Conservation (phyloP, 768 basidiomycete genomes). For the Peribolospora baueri region DNA sequence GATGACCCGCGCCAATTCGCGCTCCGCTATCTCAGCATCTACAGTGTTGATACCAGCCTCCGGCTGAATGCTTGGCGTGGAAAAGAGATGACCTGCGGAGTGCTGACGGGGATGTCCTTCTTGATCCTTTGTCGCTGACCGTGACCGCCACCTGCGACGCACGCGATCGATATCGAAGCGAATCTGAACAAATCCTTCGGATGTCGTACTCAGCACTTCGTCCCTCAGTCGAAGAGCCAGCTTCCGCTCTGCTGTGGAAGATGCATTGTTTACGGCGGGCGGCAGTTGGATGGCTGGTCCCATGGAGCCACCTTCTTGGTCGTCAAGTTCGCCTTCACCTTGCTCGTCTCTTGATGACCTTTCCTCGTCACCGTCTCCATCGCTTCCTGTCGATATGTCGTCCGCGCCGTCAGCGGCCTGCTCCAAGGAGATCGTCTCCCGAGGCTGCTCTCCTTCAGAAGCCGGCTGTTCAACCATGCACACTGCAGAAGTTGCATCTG, state of each 20-base stretch:
- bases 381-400: too few relatives aligned
- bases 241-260: too few relatives aligned
- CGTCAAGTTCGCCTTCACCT: not conserved
- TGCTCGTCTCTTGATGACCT: slow-evolving; percentile 8
- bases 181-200: not conserved
- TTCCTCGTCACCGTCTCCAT: not conserved
- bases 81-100: not conserved
- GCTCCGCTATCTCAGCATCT: slow-evolving; percentile 32
- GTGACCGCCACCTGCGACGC: not conserved
- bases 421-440: too few relatives aligned
- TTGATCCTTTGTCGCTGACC: not conserved
- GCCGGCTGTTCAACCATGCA: too few relatives aligned
- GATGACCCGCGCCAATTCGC: slow-evolving; percentile 58
- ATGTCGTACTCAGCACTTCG: too few relatives aligned
- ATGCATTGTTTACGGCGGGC: too few relatives aligned
- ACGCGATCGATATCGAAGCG: not conserved
- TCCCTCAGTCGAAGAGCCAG: too few relatives aligned
- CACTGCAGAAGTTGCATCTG: too few relatives aligned
- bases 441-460: too few relatives aligned
- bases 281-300: too few relatives aligned
- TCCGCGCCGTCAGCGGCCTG: too few relatives aligned
- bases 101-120: not conserved
- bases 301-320: not conserved
- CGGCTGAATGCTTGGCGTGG: not conserved
- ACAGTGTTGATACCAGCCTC: slow-evolving; percentile 11